Evolutionary conservation across 2,329 filamentous ascomycete genomes (phyloP), one percentile per base, ranked within the genome.

Genomic region (Rhytidhysteron rufulum): DNA sequence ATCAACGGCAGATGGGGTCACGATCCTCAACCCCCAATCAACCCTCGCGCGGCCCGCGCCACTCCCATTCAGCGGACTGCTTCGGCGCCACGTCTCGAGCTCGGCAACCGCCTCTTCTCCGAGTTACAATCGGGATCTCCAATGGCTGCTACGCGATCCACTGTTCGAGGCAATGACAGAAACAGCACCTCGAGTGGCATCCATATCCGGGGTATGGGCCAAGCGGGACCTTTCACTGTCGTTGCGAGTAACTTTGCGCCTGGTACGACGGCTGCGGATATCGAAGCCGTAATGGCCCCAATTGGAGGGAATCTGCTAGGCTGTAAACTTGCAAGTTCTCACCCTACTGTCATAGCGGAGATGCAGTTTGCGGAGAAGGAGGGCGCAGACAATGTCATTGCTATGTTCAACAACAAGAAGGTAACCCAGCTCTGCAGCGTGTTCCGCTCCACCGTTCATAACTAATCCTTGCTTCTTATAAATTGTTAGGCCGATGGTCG

Each of bases 231-330:
- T 1, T 87, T 79, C 53, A 77, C 79, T 15, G 78, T 93, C 18
- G 77, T 88, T 60, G 86, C 84, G 3, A 83, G 86, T 64, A 93
- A 93, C 70, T 88, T 93, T 60, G 87, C 86, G 10, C 80, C 80
- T 2, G 87, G 87, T 27, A 93, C 87, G 1, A 89, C 87, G 5
- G 84, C 83, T 2, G 85, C 84, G 21, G 87, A 93, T 57, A 88
- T 93, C 44, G 85, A 89, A 70, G 86, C 83, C 53, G 87, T 87
- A 41, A 82, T 93, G 80, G 78, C 75, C n/a, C 80, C 81, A 0
- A 70, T 86, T n/a, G 85, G 84, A 29, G 77, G 77, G 22, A 73
- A 82, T 45, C 75, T 88, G 54, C 58, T 77, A 18, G 79, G 77
- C 54, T 91, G 86, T 67, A 77, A 73, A 25, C 68, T 93, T 29